phyloP scores from a whole-genome alignment of 768 basidiomycete genomes.

The Thelephora aurantiotincta region DNA sequence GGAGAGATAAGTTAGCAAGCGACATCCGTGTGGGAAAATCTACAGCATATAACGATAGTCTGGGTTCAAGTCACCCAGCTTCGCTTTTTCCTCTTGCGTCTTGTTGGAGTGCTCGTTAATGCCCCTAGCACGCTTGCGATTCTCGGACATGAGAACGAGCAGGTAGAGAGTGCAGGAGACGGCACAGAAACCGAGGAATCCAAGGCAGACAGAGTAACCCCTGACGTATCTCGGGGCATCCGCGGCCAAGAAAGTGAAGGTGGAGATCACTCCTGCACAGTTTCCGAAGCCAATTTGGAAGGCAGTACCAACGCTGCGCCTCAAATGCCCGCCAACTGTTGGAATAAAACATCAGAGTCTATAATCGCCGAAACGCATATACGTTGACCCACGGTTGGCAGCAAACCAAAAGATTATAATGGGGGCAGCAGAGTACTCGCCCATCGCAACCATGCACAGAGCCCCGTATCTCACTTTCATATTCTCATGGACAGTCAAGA shows the following conservation, averaged over 20 bases:
- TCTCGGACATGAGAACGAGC: constrained; percentile 11
- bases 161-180: constrained; percentile 8
- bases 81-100: constrained; percentile 9
- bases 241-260: constrained; percentile 15
- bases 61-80: constrained; percentile 13
- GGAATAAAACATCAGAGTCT: not conserved
- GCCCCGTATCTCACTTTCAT: constrained; percentile 11
- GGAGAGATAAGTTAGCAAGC: too few relatives aligned
- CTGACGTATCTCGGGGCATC: too few relatives aligned
- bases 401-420: constrained; percentile 14
- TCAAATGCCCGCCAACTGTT: constrained; percentile 14
- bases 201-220: constrained; percentile 15
- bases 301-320: constrained; percentile 13
- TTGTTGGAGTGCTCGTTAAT: not conserved
- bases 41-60: constrained; percentile 12
- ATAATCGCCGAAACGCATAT: not conserved
- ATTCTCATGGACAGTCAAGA: constrained; percentile 12
- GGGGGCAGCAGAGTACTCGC: constrained; percentile 13
- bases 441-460: constrained; percentile 11
- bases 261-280: constrained; percentile 16
- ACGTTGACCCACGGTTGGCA: constrained; percentile 9
- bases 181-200: constrained; percentile 10
- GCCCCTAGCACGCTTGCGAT: constrained; percentile 8
- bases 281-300: constrained; percentile 18
- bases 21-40: not conserved